phyloP scores from a whole-genome alignment of 768 basidiomycete species.

The Rhodosporidiobolus odoratus region DNA sequence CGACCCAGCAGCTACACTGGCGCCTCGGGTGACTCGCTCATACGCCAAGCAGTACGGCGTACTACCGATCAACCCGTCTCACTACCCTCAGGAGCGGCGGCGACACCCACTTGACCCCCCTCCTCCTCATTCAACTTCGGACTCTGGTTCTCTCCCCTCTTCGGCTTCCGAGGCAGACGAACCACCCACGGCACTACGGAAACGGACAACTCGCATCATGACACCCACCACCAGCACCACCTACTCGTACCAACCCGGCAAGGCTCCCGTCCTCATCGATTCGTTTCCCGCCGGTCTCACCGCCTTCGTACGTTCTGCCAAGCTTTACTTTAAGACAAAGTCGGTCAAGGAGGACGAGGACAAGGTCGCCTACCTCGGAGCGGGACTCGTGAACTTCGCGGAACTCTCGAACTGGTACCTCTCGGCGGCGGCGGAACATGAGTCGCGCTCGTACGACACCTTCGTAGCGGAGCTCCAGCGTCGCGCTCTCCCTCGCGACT shows the following conservation, averaged over 20 bases:
- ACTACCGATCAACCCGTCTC: not conserved
- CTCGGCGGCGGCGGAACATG: not conserved
- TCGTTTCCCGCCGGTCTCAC: not conserved
- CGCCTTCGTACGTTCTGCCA: not conserved
- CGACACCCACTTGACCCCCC: not conserved
- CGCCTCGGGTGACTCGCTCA: not conserved
- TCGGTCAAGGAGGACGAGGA: not conserved
- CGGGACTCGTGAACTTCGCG: not conserved
- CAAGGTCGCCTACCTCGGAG: conserved; percentile 4
- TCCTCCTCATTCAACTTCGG: not conserved
- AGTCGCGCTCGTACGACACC: not conserved
- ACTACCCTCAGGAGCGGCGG: not conserved
- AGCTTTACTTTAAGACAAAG: not conserved
- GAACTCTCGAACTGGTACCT: conserved; percentile 5
- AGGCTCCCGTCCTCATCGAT: conserved; percentile 2
- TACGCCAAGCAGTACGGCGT: not conserved
- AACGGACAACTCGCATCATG: not conserved
- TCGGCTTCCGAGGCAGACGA: conserved; percentile 1
- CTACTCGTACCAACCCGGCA: not conserved
- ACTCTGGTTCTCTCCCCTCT: not conserved
- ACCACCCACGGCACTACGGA: not conserved
- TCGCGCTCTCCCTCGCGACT: conserved; percentile 1
- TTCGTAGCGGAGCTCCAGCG: not conserved
- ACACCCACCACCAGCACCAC: not conserved
- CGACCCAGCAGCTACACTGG: not conserved